Conservation (phyloP, 768 basidiomycete genomes). For the Suillus lakei region DNA sequence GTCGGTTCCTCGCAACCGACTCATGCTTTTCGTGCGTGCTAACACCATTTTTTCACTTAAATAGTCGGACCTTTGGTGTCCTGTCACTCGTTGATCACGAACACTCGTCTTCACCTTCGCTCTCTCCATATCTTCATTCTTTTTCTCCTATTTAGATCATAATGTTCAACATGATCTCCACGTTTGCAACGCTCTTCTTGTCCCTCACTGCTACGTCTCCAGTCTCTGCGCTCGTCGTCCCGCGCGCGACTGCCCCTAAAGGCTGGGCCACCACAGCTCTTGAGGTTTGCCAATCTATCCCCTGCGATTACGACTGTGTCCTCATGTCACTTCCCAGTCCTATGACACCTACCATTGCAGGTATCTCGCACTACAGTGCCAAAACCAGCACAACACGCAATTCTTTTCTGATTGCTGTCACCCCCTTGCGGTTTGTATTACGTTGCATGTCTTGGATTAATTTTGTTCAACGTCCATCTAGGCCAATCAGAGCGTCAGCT, state of each 20-base stretch:
- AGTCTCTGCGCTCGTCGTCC: slow-evolving; percentile 42
- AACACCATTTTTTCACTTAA: slow-evolving; percentile 22
- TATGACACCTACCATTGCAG: slow-evolving; percentile 64
- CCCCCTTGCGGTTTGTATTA: slow-evolving; percentile 57
- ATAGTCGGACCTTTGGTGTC: slow-evolving; percentile 11
- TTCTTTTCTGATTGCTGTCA: slow-evolving; percentile 78
- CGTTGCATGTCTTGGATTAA: slow-evolving; percentile 7
- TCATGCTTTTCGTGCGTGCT: slow-evolving; percentile 19
- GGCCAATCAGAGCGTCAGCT: slow-evolving; percentile 54
- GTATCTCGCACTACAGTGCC: slow-evolving; percentile 61
- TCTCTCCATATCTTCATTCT: slow-evolving; percentile 19
- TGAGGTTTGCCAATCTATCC: slow-evolving; percentile 37
- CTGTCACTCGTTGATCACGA: slow-evolving; percentile 10
- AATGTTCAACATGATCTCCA: slow-evolving; percentile 36
- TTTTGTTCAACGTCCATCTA: slow-evolving; percentile 24
- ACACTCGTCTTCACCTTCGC: slow-evolving; percentile 32
- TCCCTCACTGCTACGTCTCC: slow-evolving; percentile 46
- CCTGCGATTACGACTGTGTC: slow-evolving; percentile 4
- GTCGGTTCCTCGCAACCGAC: slow-evolving; percentile 1
- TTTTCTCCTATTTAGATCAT: slow-evolving; percentile 31
- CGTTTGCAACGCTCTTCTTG: slow-evolving; percentile 45
- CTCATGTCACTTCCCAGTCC: slow-evolving; percentile 34
- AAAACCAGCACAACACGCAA: slow-evolving; percentile 48
- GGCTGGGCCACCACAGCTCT: slow-evolving; percentile 52
- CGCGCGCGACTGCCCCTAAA: slow-evolving; percentile 39